Evolutionary conservation across 1,284 basidiomycete species (phyloP).

Genomic region (Puccinia triticina): DNA sequence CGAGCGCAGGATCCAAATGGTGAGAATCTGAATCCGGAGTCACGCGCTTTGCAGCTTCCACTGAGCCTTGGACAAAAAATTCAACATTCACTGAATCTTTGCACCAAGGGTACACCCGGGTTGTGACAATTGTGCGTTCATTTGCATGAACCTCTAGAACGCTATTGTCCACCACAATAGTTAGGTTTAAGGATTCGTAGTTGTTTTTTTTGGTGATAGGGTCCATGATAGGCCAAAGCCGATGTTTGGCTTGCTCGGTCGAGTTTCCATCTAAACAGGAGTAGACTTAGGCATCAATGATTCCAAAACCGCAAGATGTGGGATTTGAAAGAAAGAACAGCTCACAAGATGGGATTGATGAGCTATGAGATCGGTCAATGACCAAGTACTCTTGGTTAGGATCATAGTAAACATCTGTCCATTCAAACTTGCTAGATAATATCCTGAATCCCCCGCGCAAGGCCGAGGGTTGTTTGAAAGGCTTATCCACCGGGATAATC

Average conservation of each 20-base stretch:
- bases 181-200: slow-evolving; percentile 54
- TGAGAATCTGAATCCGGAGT: background rate
- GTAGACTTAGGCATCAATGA: slow-evolving; percentile 3
- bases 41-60: background rate
- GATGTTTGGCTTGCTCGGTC: slow-evolving; percentile 54
- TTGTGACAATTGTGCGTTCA: slow-evolving; percentile 57
- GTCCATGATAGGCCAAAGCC: slow-evolving; percentile 53
- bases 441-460: slow-evolving; percentile 53
- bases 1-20: background rate
- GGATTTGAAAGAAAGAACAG: background rate
- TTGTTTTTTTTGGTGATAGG: slow-evolving; percentile 6
- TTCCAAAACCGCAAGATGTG: background rate
- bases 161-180: slow-evolving; percentile 58
- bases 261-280: slow-evolving; percentile 52
- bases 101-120: slow-evolving; percentile 56
- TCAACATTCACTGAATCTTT: slow-evolving; percentile 21
- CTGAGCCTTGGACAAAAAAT: slow-evolving; percentile 22
- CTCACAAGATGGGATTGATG: slow-evolving; percentile 54
- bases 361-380: slow-evolving; percentile 51
- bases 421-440: slow-evolving; percentile 54
- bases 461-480: background rate
- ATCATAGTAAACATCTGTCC: slow-evolving; percentile 55
- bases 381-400: slow-evolving; percentile 52
- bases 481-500: background rate
- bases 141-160: slow-evolving; percentile 59